These are phyloP conservation scores for Hypericum perforatum DNA, from an alignment of 345 rosid genomes.

Conservation along the genomic window DNA sequence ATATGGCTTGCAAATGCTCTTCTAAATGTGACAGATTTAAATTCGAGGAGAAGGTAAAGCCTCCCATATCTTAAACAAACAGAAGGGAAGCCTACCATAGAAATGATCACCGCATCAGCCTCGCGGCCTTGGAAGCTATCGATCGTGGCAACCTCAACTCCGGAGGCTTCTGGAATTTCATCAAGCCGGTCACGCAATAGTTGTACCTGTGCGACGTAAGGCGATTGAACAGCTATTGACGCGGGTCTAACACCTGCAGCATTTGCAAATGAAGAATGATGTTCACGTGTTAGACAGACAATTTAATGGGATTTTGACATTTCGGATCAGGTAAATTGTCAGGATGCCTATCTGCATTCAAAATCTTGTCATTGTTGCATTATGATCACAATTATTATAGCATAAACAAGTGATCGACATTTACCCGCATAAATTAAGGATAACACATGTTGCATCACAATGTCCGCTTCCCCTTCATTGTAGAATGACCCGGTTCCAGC, in stretches of 20 bases:
- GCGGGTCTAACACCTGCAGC: slow-evolving; percentile 69
- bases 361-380: too few relatives aligned
- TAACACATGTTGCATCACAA: slow-evolving; percentile 75
- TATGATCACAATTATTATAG: too few relatives aligned
- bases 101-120: slow-evolving; percentile 92
- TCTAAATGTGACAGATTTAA: too few relatives aligned
- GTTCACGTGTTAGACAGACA: background rate
- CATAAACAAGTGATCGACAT: background rate
- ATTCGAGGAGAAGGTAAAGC: background rate
- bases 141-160: slow-evolving; percentile 87
- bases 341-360: too few relatives aligned
- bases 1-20: too few relatives aligned
- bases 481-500: slow-evolving; percentile 94
- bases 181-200: slow-evolving; percentile 79
- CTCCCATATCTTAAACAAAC: too few relatives aligned
- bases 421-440: slow-evolving; percentile 76
- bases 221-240: slow-evolving; percentile 85
- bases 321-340: too few relatives aligned
- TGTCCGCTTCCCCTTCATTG: slow-evolving; percentile 97
- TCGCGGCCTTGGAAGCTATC: slow-evolving; percentile 98
- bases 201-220: slow-evolving; percentile 96
- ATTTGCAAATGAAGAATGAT: slow-evolving; percentile 7
- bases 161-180: slow-evolving; percentile 66
- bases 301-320: too few relatives aligned
- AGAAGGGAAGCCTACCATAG: slow-evolving; percentile 52